phyloP scores from a whole-genome alignment of 768 basidiomycete species.

The Auriscalpium vulgare region DNA sequence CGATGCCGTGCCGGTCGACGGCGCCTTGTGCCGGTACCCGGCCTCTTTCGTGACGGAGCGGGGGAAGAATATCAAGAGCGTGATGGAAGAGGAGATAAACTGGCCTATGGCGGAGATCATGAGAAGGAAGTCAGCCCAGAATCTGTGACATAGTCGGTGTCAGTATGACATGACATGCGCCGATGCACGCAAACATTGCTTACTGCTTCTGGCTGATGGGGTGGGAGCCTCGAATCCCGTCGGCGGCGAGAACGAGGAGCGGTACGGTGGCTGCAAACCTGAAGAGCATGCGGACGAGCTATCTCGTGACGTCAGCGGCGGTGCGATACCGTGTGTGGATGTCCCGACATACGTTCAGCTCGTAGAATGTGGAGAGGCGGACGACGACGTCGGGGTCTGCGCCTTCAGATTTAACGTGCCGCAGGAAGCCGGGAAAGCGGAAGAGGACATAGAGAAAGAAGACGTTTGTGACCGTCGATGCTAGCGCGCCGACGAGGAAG shows the following conservation, averaged over 20 bases:
- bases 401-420: conserved; percentile 62
- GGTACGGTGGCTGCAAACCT: conserved; percentile 70
- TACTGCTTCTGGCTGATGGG: conserved; percentile 47
- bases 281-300: conserved; percentile 69
- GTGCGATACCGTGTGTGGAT: neutral
- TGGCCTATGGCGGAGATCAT: conserved; percentile 70
- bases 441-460: conserved; percentile 65
- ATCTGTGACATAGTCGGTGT: conserved; percentile 28
- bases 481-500: conserved; percentile 62
- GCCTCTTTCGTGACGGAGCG: conserved; percentile 59
- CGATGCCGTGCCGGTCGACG: conserved; percentile 14
- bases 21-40: conserved; percentile 44
- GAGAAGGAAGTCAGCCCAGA: conserved; percentile 61
- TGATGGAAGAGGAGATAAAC: conserved; percentile 74
- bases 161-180: neutral
- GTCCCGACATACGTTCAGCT: conserved; percentile 56
- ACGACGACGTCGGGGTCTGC: conserved; percentile 70
- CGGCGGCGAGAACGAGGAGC: conserved; percentile 56
- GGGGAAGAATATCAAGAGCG: conserved; percentile 77
- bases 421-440: conserved; percentile 65
- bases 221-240: conserved; percentile 47
- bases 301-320: neutral
- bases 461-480: conserved; percentile 59
- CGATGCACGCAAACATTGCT: conserved; percentile 23
- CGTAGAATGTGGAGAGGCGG: conserved; percentile 65